Percentiles rank a stretch among this genome's conserved stretches.
phyloP scores from a whole-genome alignment of 1,284 basidiomycete genomes.

The Trametes polyzona region DNA sequence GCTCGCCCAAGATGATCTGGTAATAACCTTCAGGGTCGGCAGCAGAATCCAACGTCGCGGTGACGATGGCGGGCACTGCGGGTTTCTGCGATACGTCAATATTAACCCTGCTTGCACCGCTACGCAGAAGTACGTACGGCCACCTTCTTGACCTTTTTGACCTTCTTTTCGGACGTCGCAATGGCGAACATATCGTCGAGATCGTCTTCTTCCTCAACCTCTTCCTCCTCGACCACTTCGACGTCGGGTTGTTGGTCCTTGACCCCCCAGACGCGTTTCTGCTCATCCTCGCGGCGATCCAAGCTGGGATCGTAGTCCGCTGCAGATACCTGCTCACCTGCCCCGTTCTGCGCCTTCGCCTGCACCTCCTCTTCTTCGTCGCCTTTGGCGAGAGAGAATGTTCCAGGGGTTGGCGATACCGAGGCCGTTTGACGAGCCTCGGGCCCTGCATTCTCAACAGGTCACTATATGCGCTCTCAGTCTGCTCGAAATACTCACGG shows the following conservation, averaged over 20 bases:
- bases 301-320: conserved; percentile 92
- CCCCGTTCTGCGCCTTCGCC: conserved; percentile 48
- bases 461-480: not conserved
- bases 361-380: conserved; percentile 52
- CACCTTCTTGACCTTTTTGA: conserved; percentile 61
- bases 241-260: conserved; percentile 46
- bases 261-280: conserved; percentile 61
- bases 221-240: conserved; percentile 62
- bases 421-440: conserved; percentile 58
- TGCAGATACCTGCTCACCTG: conserved; percentile 77
- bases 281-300: conserved; percentile 83
- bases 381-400: conserved; percentile 66
- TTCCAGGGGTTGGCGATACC: conserved; percentile 55
- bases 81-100: conserved; percentile 47
- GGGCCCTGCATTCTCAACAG: conserved; percentile 19
- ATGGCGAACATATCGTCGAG: conserved; percentile 92
- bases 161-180: conserved; percentile 56
- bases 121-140: conserved; percentile 44
- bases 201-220: conserved; percentile 69
- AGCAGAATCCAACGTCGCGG: conserved; percentile 72
- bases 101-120: not conserved
- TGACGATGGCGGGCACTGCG: conserved; percentile 64
- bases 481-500: conserved; percentile 11
- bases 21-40: conserved; percentile 96
- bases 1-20: conserved; percentile 91